phyloP scores from a whole-genome alignment of 805 yeast genomes.

The Starmerella vaccinii region DNA sequence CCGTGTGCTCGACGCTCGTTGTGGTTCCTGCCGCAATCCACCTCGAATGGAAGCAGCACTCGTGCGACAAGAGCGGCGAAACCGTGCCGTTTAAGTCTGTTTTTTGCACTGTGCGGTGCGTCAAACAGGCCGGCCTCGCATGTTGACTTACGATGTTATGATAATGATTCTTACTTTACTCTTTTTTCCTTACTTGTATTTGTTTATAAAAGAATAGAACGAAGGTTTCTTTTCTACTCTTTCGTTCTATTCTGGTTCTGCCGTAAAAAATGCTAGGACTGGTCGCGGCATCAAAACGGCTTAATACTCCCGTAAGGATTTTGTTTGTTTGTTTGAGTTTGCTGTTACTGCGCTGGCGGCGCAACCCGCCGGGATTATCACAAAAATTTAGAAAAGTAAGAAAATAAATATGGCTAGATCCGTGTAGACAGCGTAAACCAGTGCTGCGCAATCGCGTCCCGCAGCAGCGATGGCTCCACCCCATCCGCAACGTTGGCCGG shows the following conservation, averaged over 20 bases:
- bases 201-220: not conserved
- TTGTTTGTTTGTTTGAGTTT: too few relatives aligned
- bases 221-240: too few relatives aligned
- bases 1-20: slow-evolving; percentile 9
- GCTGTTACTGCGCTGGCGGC: too few relatives aligned
- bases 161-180: not conserved
- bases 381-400: not conserved
- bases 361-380: not conserved
- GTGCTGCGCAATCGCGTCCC: slow-evolving; percentile 23
- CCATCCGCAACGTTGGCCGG: slow-evolving; percentile 23
- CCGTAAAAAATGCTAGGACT: too few relatives aligned
- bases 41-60: slow-evolving; percentile 12
- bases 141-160: not conserved
- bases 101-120: slow-evolving; percentile 11
- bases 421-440: slow-evolving; percentile 22
- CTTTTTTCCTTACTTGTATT: not conserved
- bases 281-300: too few relatives aligned
- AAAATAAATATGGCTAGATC: slow-evolving; percentile 7
- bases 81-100: slow-evolving; percentile 11
- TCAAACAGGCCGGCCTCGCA: not conserved
- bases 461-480: slow-evolving; percentile 13
- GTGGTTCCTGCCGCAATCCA: slow-evolving; percentile 2
- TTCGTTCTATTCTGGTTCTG: too few relatives aligned
- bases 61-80: slow-evolving; percentile 11
- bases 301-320: too few relatives aligned